Evolutionary conservation across 2,329 filamentous ascomycete genomes (phyloP).

Genomic region (Ceratocystis lukuohia): DNA sequence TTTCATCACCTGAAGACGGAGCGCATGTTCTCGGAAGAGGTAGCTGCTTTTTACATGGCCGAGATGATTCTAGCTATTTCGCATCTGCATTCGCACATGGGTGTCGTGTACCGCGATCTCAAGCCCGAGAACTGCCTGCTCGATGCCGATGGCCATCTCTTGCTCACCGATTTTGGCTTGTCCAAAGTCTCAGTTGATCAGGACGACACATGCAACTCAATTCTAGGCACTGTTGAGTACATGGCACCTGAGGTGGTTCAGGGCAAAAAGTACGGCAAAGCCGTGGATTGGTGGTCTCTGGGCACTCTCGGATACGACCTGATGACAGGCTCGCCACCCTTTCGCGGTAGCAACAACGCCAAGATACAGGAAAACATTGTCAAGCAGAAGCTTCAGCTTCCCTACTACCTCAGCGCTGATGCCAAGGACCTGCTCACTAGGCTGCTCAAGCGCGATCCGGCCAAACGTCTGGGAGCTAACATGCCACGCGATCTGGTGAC

Average conservation of each 20-base stretch:
- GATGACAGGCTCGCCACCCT: constrained; percentile 83
- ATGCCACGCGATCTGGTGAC: constrained; percentile 78
- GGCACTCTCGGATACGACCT: constrained; percentile 86
- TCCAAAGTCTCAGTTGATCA: constrained; percentile 77
- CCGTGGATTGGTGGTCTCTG: constrained; percentile 98
- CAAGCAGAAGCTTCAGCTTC: constrained; percentile 76
- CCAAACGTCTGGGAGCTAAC: constrained; percentile 73
- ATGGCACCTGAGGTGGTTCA: constrained; percentile 95
- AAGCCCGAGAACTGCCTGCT: constrained; percentile 97
- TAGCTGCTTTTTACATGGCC: constrained; percentile 94
- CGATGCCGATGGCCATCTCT: constrained; percentile 78
- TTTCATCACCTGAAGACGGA: constrained; percentile 91
- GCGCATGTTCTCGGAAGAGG: constrained; percentile 85
- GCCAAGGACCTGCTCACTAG: constrained; percentile 88
- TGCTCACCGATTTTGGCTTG: constrained; percentile 91
- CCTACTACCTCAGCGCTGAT: constrained; percentile 82
- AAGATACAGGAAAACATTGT: constrained; percentile 95
- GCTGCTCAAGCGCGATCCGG: constrained; percentile 80
- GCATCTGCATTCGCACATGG: constrained; percentile 80
- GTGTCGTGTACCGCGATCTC: constrained; percentile 90
- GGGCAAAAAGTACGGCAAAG: constrained; percentile 79
- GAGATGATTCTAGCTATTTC: constrained; percentile 92
- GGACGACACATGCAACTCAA: constrained; percentile 65
- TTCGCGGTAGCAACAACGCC: constrained; percentile 77
- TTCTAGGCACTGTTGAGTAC: constrained; percentile 92